Percentiles rank a stretch among this genome's conserved stretches.
phyloP scores from a whole-genome alignment of 306 rosid species.

The Vicia faba region DNA sequence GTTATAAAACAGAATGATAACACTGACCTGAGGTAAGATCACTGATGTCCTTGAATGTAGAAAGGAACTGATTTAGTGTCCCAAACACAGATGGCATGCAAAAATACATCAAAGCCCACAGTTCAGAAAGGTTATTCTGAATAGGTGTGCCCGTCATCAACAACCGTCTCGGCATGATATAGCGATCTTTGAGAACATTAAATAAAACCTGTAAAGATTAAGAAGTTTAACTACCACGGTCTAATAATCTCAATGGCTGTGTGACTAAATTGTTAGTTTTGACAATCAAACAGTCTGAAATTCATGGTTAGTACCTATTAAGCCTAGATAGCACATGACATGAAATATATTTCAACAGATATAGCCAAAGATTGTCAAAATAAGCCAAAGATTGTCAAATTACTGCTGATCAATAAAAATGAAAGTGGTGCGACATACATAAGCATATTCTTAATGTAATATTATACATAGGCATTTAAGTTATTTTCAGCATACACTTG shows the following conservation, averaged over 20 bases:
- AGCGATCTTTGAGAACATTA: conserved; percentile 69
- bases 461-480: conserved; percentile 18
- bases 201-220: conserved; percentile 70
- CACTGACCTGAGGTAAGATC: conserved; percentile 64
- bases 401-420: conserved; percentile 25
- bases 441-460: conserved; percentile 25
- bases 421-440: neutral
- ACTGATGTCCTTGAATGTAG: conserved; percentile 72
- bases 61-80: conserved; percentile 72
- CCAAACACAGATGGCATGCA: conserved; percentile 96
- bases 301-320: conserved; percentile 13
- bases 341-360: neutral
- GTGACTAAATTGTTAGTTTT: conserved; percentile 23
- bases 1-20: conserved; percentile 18
- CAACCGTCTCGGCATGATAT: conserved; percentile 84
- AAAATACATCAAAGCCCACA: conserved; percentile 88
- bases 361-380: neutral
- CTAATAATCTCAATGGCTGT: neutral
- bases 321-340: conserved; percentile 4
- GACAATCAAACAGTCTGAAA: conserved; percentile 9
- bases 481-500: conserved; percentile 68
- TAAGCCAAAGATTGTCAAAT: neutral
- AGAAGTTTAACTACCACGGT: conserved; percentile 33
- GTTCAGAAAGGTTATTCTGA: conserved; percentile 85
- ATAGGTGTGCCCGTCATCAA: conserved; percentile 97